Evolutionary conservation across 179 eudicot genomes (phyloP).

Genomic region (Heliamphora pulchella): DNA sequence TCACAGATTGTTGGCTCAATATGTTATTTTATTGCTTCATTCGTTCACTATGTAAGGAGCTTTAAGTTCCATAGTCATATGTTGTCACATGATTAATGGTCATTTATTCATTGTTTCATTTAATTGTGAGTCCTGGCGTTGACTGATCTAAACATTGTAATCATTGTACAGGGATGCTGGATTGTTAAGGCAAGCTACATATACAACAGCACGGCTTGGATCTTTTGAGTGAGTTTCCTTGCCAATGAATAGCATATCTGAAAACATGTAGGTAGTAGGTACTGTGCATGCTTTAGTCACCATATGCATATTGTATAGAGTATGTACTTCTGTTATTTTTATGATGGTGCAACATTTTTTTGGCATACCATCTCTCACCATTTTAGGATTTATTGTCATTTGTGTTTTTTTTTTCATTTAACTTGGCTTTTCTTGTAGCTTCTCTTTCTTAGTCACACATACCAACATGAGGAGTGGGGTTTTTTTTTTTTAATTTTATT

Average conservation of each 20-base stretch:
- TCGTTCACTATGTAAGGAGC: neutral
- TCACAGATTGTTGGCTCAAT: neutral
- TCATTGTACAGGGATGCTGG: conserved; percentile 46
- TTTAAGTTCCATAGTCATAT: neutral
- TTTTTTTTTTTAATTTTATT: neutral
- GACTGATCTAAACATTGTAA: neutral
- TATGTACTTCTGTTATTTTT: neutral
- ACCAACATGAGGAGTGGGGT: neutral
- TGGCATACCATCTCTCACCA: neutral
- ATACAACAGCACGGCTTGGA: conserved; percentile 52
- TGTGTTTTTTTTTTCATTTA: neutral
- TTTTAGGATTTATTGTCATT: neutral
- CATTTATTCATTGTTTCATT: neutral
- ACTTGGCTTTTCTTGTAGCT: neutral
- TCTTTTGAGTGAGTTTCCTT: conserved; percentile 35
- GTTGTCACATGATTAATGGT: neutral
- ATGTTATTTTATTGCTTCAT: neutral
- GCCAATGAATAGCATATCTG: neutral
- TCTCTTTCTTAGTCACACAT: neutral
- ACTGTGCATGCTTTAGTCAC: neutral
- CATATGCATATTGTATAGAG: neutral
- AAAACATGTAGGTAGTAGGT: neutral
- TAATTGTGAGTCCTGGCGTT: neutral
- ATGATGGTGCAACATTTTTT: neutral
- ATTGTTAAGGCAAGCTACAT: conserved; percentile 53